Evolutionary conservation across 129 eudicot genomes (phyloP).

Genomic region (Centella asiatica): DNA sequence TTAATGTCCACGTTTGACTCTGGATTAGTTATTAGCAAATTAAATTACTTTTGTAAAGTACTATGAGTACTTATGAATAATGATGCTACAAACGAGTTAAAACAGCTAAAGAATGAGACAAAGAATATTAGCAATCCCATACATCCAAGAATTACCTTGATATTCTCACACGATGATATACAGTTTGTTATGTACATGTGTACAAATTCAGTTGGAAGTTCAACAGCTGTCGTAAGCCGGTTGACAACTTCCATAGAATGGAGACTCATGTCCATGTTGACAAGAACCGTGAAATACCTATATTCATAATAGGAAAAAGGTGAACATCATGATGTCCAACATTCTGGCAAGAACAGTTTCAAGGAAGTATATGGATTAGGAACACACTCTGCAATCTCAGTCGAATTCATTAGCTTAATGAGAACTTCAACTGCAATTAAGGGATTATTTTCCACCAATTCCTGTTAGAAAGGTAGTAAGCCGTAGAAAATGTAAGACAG

Average conservation of each 20-base stretch:
- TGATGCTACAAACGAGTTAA: not conserved
- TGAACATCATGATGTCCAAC: not conserved
- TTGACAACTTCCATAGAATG: slow-evolving; percentile 99
- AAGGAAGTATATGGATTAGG: not conserved
- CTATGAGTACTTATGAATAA: not conserved
- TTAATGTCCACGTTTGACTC: too few species aligned
- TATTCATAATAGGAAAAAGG: not conserved
- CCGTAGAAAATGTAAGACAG: not conserved
- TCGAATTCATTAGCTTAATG: slow-evolving; percentile 69
- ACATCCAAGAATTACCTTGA: slow-evolving; percentile 39
- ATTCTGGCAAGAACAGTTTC: not conserved
- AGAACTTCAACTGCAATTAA: slow-evolving; percentile 88
- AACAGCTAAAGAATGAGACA: not conserved
- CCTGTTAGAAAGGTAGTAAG: slow-evolving; percentile 26
- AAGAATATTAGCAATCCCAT: not conserved
- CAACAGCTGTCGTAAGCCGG: slow-evolving; percentile 86
- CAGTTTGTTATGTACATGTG: slow-evolving; percentile 94
- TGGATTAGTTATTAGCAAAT: too few species aligned
- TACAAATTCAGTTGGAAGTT: slow-evolving; percentile 85
- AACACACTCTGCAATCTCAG: slow-evolving; percentile 68
- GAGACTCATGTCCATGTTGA: slow-evolving; percentile 97
- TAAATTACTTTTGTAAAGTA: too few species aligned
- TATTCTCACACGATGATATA: slow-evolving; percentile 79
- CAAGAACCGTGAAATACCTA: slow-evolving; percentile 79
- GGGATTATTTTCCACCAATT: slow-evolving; percentile 93